Evolutionary conservation across 257 asterid genomes (phyloP).

Genomic region (Primulina tabacum): DNA sequence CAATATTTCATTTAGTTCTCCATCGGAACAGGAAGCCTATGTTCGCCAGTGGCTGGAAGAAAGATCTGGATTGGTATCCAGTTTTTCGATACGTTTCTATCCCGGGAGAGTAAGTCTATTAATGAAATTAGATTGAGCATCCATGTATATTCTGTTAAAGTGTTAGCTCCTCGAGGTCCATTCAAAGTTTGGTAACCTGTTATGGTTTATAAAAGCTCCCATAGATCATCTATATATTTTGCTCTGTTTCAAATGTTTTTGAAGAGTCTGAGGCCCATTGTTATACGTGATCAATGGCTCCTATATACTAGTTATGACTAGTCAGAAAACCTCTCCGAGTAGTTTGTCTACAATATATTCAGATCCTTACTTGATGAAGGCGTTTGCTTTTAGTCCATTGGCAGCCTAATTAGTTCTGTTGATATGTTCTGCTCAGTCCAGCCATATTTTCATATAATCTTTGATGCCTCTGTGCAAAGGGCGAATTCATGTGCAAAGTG

Average conservation of each 20-base stretch:
- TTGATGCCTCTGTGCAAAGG: neutral
- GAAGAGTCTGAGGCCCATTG: neutral
- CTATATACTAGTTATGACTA: neutral
- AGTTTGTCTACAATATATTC: no score
- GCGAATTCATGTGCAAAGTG: neutral
- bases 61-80: constrained; percentile 61
- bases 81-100: constrained; percentile 61
- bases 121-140: neutral
- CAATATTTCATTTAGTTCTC: constrained; percentile 62
- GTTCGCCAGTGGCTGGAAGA: constrained; percentile 87
- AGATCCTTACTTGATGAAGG: no score
- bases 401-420: neutral
- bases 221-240: neutral
- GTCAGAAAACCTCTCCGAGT: neutral
- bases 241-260: neutral
- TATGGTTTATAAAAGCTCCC: neutral
- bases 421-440: constrained; percentile 13
- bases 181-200: neutral
- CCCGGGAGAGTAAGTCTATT: constrained; percentile 77
- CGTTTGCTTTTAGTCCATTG: neutral
- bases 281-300: neutral
- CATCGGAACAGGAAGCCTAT: constrained; percentile 74
- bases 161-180: neutral
- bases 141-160: neutral
- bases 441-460: neutral